Percentiles rank a stretch among this genome's conserved stretches.
Conservation (phyloP, 2,329 filamentous ascomycete species). For the Thyridium curvatum region DNA sequence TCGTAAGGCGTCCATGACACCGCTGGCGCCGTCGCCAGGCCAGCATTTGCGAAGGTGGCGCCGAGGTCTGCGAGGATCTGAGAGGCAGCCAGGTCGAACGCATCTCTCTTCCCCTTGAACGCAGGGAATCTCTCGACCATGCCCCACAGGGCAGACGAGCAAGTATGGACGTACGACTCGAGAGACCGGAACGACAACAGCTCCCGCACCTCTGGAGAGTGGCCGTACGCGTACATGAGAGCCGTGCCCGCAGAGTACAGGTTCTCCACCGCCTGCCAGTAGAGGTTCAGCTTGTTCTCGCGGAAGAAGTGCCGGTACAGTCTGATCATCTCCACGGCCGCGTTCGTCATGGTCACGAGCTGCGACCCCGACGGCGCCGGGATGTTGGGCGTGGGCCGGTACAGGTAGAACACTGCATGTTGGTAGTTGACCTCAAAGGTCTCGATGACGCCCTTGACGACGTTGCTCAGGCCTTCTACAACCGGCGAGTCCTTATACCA, state of each 20-base stretch:
- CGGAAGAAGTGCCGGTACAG: conserved; percentile 6
- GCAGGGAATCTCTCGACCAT: conserved; percentile 15
- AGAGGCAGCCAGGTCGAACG: conserved; percentile 1
- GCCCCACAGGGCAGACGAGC: conserved; percentile 13
- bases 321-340: conserved; percentile 1
- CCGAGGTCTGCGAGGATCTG: too few relatives aligned
- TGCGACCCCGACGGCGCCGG: not conserved
- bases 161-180: conserved; percentile 4
- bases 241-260: conserved; percentile 6
- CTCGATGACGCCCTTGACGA: not conserved
- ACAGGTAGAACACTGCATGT: conserved; percentile 3
- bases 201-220: conserved; percentile 1
- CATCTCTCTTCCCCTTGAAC: conserved; percentile 12
- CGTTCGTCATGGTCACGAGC: conserved; percentile 1
- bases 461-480: not conserved
- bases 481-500: conserved; percentile 2
- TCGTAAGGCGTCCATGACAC: too few relatives aligned
- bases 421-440: conserved; percentile 3
- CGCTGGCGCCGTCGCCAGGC: too few relatives aligned
- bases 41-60: too few relatives aligned
- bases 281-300: conserved; percentile 5
- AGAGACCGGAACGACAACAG: conserved; percentile 2
- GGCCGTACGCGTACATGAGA: conserved; percentile 3
- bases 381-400: conserved; percentile 5
- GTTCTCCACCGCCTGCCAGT: conserved; percentile 7